These are phyloP conservation scores for Aspergillus ochraceoroseus DNA, from an alignment of 2,329 filamentous ascomycete genomes.

Conservation along the genomic window DNA sequence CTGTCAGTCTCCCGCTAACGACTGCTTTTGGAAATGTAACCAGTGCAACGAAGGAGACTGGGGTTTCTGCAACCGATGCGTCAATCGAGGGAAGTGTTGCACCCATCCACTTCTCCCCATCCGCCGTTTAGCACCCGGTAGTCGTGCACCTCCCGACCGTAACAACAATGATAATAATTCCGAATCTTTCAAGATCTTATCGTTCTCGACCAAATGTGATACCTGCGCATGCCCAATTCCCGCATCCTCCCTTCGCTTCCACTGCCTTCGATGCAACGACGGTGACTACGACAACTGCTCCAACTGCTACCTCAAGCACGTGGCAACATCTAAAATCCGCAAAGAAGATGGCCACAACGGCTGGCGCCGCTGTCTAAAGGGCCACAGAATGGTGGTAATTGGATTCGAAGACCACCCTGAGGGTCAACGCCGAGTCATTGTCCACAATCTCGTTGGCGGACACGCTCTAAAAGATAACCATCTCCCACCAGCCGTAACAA, in stretches of 20 bases:
- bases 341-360: constrained; percentile 70
- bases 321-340: constrained; percentile 60
- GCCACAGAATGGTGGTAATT: constrained; percentile 79
- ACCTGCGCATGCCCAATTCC: constrained; percentile 69
- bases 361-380: constrained; percentile 75
- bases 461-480: constrained; percentile 60
- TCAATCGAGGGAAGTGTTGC: constrained; percentile 75
- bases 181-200: constrained; percentile 60
- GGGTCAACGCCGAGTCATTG: constrained; percentile 63
- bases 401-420: constrained; percentile 66
- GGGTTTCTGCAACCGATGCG: constrained; percentile 87
- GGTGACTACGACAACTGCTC: constrained; percentile 88
- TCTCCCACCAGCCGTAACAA: constrained; percentile 23
- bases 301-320: constrained; percentile 67
- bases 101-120: constrained; percentile 76
- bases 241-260: constrained; percentile 65
- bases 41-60: constrained; percentile 87
- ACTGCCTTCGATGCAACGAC: constrained; percentile 70
- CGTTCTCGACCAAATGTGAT: constrained; percentile 72
- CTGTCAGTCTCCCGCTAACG: constrained; percentile 68
- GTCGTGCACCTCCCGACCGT: constrained; percentile 18
- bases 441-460: constrained; percentile 73
- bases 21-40: constrained; percentile 86
- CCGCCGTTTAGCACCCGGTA: constrained; percentile 51
- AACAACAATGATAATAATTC: constrained; percentile 32